Percentiles rank a stretch among this genome's conserved stretches.
Evolutionary conservation across 192 early-diverging fungal genomes (phyloP).

Genomic region (Coemansia sp.): DNA sequence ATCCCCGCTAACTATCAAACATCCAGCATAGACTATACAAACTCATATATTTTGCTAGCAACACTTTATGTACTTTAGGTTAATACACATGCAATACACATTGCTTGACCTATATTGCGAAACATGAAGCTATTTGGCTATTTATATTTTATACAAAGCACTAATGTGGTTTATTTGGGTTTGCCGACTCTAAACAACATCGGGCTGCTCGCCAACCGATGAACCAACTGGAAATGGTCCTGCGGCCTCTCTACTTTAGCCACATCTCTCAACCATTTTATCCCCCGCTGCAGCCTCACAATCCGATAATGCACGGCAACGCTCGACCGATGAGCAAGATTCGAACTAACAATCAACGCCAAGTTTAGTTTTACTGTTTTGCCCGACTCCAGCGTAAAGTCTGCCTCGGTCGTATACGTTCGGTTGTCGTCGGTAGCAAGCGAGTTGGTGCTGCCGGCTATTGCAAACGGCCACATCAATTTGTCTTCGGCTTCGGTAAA

Average conservation of each 20-base stretch:
- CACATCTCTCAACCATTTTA: not conserved
- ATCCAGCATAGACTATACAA: too few species aligned
- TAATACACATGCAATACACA: too few species aligned
- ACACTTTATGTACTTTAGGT: too few species aligned
- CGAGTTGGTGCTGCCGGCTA: not conserved
- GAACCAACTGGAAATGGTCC: not conserved
- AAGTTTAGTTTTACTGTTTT: not conserved
- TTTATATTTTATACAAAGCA: too few species aligned
- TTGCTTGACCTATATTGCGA: too few species aligned
- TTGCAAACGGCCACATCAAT: not conserved
- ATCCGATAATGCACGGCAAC: not conserved
- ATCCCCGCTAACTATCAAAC: not conserved
- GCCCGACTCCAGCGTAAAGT: not conserved
- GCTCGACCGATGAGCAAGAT: not conserved
- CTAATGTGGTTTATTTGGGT: not conserved
- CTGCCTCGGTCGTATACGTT: not conserved
- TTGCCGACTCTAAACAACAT: not conserved
- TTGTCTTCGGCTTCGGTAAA: not conserved
- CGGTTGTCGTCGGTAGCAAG: not conserved
- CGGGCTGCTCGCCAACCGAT: not conserved
- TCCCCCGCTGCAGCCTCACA: not conserved
- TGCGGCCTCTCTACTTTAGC: not conserved
- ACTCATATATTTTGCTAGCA: too few species aligned
- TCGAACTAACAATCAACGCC: not conserved
- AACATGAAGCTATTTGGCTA: too few species aligned